These are phyloP conservation scores for Glycyrrhiza uralensis DNA, from an alignment of 306 rosid species.

Conservation along the genomic window DNA sequence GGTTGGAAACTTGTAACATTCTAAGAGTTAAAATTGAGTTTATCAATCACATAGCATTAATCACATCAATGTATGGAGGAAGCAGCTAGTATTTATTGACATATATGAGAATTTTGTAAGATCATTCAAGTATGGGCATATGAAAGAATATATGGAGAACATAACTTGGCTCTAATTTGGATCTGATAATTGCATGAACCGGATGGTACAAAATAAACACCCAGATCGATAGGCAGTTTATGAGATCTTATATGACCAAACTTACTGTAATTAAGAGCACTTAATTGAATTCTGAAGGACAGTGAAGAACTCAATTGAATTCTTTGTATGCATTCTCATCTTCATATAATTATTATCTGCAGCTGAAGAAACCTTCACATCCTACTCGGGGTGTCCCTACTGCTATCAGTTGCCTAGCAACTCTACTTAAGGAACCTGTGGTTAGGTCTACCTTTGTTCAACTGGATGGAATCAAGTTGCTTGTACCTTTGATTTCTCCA, in stretches of 20 bases:
- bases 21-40: too few relatives aligned
- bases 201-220: background rate
- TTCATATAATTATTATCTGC: conserved; percentile 26
- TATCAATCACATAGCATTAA: background rate
- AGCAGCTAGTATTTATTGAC: background rate
- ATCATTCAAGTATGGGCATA: background rate
- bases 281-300: background rate
- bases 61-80: background rate
- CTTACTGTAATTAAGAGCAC: background rate
- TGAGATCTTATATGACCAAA: background rate
- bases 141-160: conserved; percentile 10
- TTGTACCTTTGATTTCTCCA: conserved; percentile 78
- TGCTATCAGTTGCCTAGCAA: conserved; percentile 81
- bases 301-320: background rate
- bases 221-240: background rate
- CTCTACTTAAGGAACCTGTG: conserved; percentile 82
- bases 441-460: conserved; percentile 87
- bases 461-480: conserved; percentile 90
- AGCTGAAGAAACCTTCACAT: conserved; percentile 93
- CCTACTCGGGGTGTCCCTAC: conserved; percentile 75
- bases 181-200: background rate
- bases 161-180: background rate
- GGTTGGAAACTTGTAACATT: too few relatives aligned
- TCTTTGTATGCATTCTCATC: background rate
- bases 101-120: conserved; percentile 1